A percentile compares a stretch with the other conserved stretches of the same genome.
phyloP scores from a whole-genome alignment of 2,329 filamentous ascomycete species.

The Botrytis tulipae region DNA sequence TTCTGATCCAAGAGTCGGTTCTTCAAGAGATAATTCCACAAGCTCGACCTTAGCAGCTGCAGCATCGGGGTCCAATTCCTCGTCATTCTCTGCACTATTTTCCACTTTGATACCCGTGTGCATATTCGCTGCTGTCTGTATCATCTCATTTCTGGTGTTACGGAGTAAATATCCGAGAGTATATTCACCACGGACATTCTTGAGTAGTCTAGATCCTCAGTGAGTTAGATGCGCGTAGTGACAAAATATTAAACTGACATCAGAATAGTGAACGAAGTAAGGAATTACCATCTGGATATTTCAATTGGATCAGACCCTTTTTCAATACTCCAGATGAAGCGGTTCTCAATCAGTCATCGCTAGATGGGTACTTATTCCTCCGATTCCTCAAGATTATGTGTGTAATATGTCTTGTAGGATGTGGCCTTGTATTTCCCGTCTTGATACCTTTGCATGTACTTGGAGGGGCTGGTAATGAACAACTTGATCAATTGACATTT shows the following conservation, averaged over 20 bases:
- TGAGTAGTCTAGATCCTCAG: slow-evolving; percentile 50
- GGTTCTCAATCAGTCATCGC: slow-evolving; percentile 62
- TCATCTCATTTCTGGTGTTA: slow-evolving; percentile 51
- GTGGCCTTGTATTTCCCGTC: slow-evolving; percentile 61
- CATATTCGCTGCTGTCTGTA: slow-evolving; percentile 48
- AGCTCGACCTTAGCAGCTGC: slow-evolving; percentile 36
- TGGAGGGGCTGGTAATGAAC: slow-evolving; percentile 51
- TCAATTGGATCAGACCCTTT: slow-evolving; percentile 40
- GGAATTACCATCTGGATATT: slow-evolving; percentile 38
- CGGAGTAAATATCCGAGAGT: slow-evolving; percentile 51
- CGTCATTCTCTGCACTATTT: slow-evolving; percentile 45
- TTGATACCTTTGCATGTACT: slow-evolving; percentile 64
- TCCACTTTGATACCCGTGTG: slow-evolving; percentile 55
- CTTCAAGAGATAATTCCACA: slow-evolving; percentile 44
- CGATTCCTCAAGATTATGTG: slow-evolving; percentile 62
- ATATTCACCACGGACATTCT: slow-evolving; percentile 54
- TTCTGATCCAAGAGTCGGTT: slow-evolving; percentile 45
- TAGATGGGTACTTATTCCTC: slow-evolving; percentile 65
- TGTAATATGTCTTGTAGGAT: slow-evolving; percentile 61
- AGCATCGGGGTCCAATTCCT: slow-evolving; percentile 42
- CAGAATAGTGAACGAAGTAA: slow-evolving; percentile 36
- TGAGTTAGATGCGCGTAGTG: slow-evolving; percentile 33
- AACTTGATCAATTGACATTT: slow-evolving; percentile 61
- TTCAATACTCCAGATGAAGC: slow-evolving; percentile 37
- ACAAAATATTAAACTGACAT: slow-evolving; percentile 8